Percentiles rank a stretch among this genome's conserved stretches.
Evolutionary conservation across 176 grass and related monocot species (phyloP).

Genomic region (Leersia perrieri): DNA sequence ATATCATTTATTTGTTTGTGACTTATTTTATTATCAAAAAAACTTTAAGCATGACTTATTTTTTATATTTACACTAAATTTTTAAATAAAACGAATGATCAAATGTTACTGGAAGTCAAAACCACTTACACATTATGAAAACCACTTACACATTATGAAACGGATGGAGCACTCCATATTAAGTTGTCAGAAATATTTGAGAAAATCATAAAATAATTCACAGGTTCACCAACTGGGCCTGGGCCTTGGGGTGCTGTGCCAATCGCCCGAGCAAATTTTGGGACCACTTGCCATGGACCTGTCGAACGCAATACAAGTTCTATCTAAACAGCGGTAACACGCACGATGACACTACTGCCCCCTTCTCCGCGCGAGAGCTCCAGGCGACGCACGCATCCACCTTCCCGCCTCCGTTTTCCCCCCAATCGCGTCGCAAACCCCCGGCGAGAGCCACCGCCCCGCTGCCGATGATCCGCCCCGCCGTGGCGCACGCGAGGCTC

Average conservation of each 20-base stretch:
- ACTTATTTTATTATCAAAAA: too few relatives aligned
- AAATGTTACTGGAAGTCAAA: too few relatives aligned
- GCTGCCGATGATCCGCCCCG: background rate
- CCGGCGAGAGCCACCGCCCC: background rate
- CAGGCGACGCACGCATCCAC: background rate
- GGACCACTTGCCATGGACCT: background rate
- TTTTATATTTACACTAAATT: too few relatives aligned
- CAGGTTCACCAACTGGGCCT: too few relatives aligned
- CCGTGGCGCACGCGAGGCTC: slow-evolving; percentile 1
- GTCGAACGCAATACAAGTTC: background rate
- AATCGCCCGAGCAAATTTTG: background rate
- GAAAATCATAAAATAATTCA: background rate
- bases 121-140: too few relatives aligned
- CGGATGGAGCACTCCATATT: too few relatives aligned
- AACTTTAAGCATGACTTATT: too few relatives aligned
- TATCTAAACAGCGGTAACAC: background rate
- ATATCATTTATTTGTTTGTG: too few relatives aligned
- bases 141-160: too few relatives aligned
- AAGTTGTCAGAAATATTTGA: background rate
- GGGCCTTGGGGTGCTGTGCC: too few relatives aligned
- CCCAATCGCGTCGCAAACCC: background rate
- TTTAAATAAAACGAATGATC: too few relatives aligned
- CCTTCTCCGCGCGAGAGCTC: background rate
- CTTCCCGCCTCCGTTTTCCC: background rate
- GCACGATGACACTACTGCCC: too few relatives aligned